These are phyloP conservation scores for Obba rivulosa DNA, from an alignment of 768 basidiomycete genomes.

Conservation along the genomic window DNA sequence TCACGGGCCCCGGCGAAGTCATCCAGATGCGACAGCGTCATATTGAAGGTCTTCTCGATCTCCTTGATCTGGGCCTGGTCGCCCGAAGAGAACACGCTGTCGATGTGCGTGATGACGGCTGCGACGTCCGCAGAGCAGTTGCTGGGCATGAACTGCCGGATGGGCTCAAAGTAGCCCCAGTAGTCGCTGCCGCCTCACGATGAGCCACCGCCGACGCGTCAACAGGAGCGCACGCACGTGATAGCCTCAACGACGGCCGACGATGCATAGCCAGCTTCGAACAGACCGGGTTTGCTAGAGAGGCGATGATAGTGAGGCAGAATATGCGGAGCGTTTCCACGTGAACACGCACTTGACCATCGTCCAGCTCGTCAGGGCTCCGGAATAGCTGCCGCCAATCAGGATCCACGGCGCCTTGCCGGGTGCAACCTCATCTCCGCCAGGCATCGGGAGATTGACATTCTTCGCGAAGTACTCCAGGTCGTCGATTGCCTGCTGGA, in stretches of 20 bases:
- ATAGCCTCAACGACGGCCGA: constrained; percentile 65
- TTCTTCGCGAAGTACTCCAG: constrained; percentile 65
- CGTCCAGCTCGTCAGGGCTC: constrained; percentile 53
- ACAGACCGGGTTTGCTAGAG: constrained; percentile 50
- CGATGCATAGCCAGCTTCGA: constrained; percentile 62
- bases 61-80: constrained; percentile 42
- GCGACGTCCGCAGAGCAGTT: constrained; percentile 75
- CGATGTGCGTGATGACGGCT: constrained; percentile 56
- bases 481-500: constrained; percentile 74
- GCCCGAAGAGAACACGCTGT: constrained; percentile 44
- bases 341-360: constrained; percentile 53
- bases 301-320: background rate
- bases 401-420: constrained; percentile 39
- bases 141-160: constrained; percentile 57
- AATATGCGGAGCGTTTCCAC: background rate
- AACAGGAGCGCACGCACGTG: constrained; percentile 18
- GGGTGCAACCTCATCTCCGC: constrained; percentile 56
- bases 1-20: constrained; percentile 58
- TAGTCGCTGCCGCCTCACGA: constrained; percentile 37
- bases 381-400: constrained; percentile 40
- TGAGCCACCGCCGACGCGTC: background rate
- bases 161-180: constrained; percentile 72
- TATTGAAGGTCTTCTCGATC: constrained; percentile 56
- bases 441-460: constrained; percentile 61
- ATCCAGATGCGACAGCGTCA: constrained; percentile 55